These are phyloP conservation scores for Penicillium waksmanii DNA, from an alignment of 495 filamentous ascomycete species.

Conservation along the genomic window DNA sequence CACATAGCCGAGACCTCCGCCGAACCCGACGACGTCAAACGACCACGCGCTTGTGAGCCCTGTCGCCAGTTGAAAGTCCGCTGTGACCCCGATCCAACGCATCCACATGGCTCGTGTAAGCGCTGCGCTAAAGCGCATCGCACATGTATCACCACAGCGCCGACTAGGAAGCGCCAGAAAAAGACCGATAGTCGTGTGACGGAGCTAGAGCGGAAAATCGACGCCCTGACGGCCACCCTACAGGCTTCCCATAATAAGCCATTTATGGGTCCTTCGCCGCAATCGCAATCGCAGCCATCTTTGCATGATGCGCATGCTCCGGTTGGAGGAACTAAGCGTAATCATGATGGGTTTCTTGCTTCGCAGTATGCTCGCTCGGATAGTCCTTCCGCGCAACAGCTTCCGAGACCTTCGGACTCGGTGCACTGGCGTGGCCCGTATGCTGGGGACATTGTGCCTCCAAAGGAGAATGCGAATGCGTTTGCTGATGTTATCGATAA, in stretches of 20 bases:
- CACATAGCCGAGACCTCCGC: slow-evolving; percentile 16
- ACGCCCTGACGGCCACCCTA: slow-evolving; percentile 79
- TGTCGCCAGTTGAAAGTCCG: slow-evolving; percentile 90
- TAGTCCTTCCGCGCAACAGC: slow-evolving; percentile 34
- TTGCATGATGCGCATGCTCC: background rate
- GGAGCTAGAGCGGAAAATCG: slow-evolving; percentile 93
- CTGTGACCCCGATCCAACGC: slow-evolving; percentile 68
- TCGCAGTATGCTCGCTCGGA: slow-evolving; percentile 25
- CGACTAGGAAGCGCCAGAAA: slow-evolving; percentile 86
- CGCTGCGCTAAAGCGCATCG: slow-evolving; percentile 84
- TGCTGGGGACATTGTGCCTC: slow-evolving; percentile 14
- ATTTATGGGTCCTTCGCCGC: background rate
- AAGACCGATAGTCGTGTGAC: slow-evolving; percentile 91
- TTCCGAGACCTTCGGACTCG: slow-evolving; percentile 15
- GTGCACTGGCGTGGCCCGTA: slow-evolving; percentile 23
- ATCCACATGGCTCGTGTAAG: slow-evolving; percentile 71
- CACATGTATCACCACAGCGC: slow-evolving; percentile 78
- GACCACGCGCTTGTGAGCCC: slow-evolving; percentile 88
- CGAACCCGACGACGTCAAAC: slow-evolving; percentile 59
- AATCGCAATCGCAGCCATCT: background rate
- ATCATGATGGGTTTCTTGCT: slow-evolving; percentile 24
- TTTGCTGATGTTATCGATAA: slow-evolving; percentile 72
- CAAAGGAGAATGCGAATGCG: slow-evolving; percentile 29
- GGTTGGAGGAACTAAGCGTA: slow-evolving; percentile 27
- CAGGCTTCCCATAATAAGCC: slow-evolving; percentile 49